These are phyloP conservation scores for Pontederia crassipes DNA, from an alignment of 176 grass and related monocot species.

Conservation along the genomic window DNA sequence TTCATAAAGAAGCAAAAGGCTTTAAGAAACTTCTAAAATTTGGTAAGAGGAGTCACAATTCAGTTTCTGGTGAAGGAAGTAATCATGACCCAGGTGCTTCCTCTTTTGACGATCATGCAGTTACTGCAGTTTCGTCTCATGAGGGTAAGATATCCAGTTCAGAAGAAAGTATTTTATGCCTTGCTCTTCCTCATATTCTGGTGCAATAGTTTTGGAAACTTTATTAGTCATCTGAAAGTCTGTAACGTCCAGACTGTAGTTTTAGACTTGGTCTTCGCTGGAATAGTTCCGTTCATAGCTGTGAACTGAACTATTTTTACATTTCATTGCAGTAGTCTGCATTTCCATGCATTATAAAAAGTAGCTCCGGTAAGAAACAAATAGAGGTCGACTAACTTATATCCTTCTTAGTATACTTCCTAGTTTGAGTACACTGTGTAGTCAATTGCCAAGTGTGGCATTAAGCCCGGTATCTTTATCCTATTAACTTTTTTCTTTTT, in stretches of 20 bases:
- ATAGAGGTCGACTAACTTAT: too few species aligned
- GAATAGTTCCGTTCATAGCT: too few species aligned
- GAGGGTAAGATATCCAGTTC: constrained; percentile 48
- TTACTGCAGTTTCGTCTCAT: constrained; percentile 21
- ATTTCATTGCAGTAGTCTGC: too few species aligned
- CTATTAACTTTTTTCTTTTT: constrained; percentile 22
- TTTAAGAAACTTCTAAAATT: constrained; percentile 90
- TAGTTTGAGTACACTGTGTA: too few species aligned
- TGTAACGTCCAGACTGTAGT: too few species aligned
- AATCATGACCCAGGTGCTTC: constrained; percentile 36
- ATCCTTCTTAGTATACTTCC: too few species aligned
- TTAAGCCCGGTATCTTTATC: not conserved
- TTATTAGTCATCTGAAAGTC: not conserved
- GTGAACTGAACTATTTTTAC: too few species aligned
- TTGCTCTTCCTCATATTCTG: not conserved
- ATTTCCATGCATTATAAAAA: too few species aligned
- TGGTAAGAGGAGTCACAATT: constrained; percentile 58
- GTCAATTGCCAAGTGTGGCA: not conserved
- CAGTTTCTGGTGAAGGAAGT: constrained; percentile 27
- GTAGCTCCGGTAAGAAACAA: too few species aligned
- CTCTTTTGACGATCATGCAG: constrained; percentile 45
- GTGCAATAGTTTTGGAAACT: not conserved
- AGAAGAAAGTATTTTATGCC: not conserved
- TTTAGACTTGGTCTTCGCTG: too few species aligned
- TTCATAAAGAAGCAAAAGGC: constrained; percentile 70